These are phyloP conservation scores for Rhynchospora breviuscula DNA, from an alignment of 176 grass and related monocot genomes.

Conservation along the genomic window DNA sequence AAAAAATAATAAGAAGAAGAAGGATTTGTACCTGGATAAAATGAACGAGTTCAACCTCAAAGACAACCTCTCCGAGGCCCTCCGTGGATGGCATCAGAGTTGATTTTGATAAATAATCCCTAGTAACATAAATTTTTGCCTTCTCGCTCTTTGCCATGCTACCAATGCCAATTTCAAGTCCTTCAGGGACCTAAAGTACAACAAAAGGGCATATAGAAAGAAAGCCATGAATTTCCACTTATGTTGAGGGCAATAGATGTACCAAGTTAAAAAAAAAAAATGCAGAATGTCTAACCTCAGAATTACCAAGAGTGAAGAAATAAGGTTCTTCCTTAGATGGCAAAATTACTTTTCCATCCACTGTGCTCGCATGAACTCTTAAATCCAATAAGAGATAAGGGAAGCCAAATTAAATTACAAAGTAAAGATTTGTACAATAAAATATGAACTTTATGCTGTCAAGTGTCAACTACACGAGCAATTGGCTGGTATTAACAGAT, in stretches of 20 bases:
- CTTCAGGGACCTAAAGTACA: constrained; percentile 88
- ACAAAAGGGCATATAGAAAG: constrained; percentile 29
- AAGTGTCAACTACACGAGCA: background rate
- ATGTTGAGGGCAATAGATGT: background rate
- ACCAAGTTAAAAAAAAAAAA: constrained; percentile 13
- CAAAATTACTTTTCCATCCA: constrained; percentile 75
- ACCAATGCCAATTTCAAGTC: constrained; percentile 92
- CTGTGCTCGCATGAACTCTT: constrained; percentile 65
- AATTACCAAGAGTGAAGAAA: constrained; percentile 92
- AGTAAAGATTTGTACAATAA: background rate
- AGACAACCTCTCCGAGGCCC: constrained; percentile 73
- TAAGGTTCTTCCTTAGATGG: constrained; percentile 56
- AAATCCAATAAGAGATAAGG: constrained; percentile 26
- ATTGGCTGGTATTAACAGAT: background rate
- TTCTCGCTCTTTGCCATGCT: constrained; percentile 79
- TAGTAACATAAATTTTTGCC: constrained; percentile 72
- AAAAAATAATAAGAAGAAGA: background rate
- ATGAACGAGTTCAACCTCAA: constrained; percentile 74
- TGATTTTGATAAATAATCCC: constrained; percentile 69
- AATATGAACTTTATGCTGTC: background rate
- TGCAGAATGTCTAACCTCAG: constrained; percentile 54
- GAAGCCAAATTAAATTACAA: constrained; percentile 26
- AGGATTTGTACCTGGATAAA: constrained; percentile 76
- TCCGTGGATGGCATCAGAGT: constrained; percentile 62
- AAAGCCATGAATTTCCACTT: constrained; percentile 17